phyloP scores from a whole-genome alignment of 495 filamentous ascomycete species.

The Penicillium ochrochloron region DNA sequence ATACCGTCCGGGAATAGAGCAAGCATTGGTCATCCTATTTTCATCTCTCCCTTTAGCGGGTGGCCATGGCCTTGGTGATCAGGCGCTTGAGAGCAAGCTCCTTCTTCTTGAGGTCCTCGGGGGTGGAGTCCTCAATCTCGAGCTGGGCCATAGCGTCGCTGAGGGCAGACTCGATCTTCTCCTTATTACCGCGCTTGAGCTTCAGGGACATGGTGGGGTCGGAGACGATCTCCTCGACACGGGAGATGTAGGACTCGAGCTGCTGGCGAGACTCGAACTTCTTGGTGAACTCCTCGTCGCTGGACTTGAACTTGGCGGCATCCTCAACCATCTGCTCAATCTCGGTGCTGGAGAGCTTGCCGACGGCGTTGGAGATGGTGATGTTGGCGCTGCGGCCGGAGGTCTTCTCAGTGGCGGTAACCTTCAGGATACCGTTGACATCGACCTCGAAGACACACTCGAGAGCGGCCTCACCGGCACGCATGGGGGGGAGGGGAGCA shows the following conservation, averaged over 20 bases:
- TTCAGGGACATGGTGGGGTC: slow-evolving; percentile 95
- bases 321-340: slow-evolving; percentile 98
- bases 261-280: slow-evolving; percentile 98
- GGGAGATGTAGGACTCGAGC: slow-evolving; percentile 98
- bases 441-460: slow-evolving; percentile 99
- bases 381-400: slow-evolving; percentile 98
- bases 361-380: slow-evolving; percentile 99
- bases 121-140: slow-evolving; percentile 82
- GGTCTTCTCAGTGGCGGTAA: slow-evolving; percentile 98
- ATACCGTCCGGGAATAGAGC: slow-evolving; percentile 23
- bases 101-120: slow-evolving; percentile 99
- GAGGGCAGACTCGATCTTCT: slow-evolving; percentile 96
- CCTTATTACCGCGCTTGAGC: slow-evolving; percentile 98
- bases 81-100: slow-evolving; percentile 97
- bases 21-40: slow-evolving; percentile 34
- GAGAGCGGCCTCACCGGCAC: slow-evolving; percentile 95
- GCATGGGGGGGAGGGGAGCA: slow-evolving; percentile 95
- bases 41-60: slow-evolving; percentile 62
- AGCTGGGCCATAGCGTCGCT: slow-evolving; percentile 86
- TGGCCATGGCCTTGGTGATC: slow-evolving; percentile 96
- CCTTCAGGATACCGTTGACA: slow-evolving; percentile 99
- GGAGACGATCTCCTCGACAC: slow-evolving; percentile 97
- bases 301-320: slow-evolving; percentile 98
- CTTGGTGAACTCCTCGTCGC: slow-evolving; percentile 98
- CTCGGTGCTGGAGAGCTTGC: slow-evolving; percentile 92